phyloP scores from a whole-genome alignment of 106 monocot genomes.

The Alisma plantagoaquatica region DNA sequence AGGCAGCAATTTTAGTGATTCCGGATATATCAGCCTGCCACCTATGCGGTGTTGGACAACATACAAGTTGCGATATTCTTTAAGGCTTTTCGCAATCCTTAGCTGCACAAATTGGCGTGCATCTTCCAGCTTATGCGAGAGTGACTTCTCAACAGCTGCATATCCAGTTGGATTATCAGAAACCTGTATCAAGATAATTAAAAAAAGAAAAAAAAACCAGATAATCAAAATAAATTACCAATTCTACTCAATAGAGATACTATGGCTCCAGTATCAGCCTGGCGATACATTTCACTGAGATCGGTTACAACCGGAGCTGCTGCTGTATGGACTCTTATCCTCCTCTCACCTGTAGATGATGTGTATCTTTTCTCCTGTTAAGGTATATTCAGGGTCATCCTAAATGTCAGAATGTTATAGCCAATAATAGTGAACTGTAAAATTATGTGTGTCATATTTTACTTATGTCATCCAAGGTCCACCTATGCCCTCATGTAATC shows the following conservation, averaged over 20 bases:
- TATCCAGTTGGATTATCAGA: too few species aligned
- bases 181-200: not conserved
- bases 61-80: constrained; percentile 88
- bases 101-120: constrained; percentile 67
- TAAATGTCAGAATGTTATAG: too few species aligned
- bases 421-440: too few species aligned
- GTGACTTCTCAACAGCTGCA: constrained; percentile 84
- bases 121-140: constrained; percentile 81
- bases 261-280: constrained; percentile 84
- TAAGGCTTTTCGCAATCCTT: constrained; percentile 77
- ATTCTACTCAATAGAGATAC: constrained; percentile 62
- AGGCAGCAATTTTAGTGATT: constrained; percentile 68
- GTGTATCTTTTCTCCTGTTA: constrained; percentile 63
- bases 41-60: constrained; percentile 81
- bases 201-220: not conserved
- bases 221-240: constrained; percentile 26
- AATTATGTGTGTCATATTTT: constrained; percentile 67
- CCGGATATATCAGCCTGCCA: constrained; percentile 80
- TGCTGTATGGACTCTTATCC: constrained; percentile 88
- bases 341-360: constrained; percentile 91
- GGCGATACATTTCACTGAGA: constrained; percentile 94
- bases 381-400: too few species aligned
- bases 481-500: too few species aligned
- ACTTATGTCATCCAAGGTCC: too few species aligned
- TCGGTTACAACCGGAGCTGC: constrained; percentile 92